These are phyloP conservation scores for Staphylotrichum tortipilum DNA, from an alignment of 495 filamentous ascomycete genomes.

Conservation along the genomic window DNA sequence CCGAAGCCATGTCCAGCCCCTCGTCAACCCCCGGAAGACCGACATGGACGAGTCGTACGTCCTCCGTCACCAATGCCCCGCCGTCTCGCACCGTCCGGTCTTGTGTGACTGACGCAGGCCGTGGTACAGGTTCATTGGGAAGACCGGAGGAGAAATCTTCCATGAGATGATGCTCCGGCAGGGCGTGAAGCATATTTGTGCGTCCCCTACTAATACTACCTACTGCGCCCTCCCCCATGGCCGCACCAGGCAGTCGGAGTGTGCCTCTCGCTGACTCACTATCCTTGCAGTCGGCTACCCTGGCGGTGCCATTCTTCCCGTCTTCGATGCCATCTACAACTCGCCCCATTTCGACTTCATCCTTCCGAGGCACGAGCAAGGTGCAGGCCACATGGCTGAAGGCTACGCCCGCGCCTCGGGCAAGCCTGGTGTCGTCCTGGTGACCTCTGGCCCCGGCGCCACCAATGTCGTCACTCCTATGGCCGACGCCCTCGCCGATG, in stretches of 20 bases:
- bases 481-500: conserved; percentile 70
- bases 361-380: conserved; percentile 70
- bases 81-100: not conserved
- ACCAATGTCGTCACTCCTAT: conserved; percentile 75
- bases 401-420: conserved; percentile 69
- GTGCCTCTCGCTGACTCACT: conserved; percentile 8
- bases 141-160: conserved; percentile 93
- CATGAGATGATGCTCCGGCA: conserved; percentile 98
- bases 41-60: conserved; percentile 71
- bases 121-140: conserved; percentile 75
- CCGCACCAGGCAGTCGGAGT: too few species aligned
- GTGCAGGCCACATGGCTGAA: conserved; percentile 74
- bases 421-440: conserved; percentile 67
- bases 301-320: conserved; percentile 73
- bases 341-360: conserved; percentile 70
- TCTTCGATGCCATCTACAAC: conserved; percentile 77
- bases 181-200: conserved; percentile 84
- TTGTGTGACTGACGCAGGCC: conserved; percentile 19
- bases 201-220: conserved; percentile 30
- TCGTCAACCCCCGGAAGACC: conserved; percentile 50
- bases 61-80: conserved; percentile 6
- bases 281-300: conserved; percentile 55
- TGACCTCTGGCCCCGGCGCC: conserved; percentile 70
- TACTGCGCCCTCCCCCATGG: too few species aligned
- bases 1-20: conserved; percentile 55